These are phyloP conservation scores for Nicotiana rustica DNA, from an alignment of 305 asterid genomes.

Conservation along the genomic window DNA sequence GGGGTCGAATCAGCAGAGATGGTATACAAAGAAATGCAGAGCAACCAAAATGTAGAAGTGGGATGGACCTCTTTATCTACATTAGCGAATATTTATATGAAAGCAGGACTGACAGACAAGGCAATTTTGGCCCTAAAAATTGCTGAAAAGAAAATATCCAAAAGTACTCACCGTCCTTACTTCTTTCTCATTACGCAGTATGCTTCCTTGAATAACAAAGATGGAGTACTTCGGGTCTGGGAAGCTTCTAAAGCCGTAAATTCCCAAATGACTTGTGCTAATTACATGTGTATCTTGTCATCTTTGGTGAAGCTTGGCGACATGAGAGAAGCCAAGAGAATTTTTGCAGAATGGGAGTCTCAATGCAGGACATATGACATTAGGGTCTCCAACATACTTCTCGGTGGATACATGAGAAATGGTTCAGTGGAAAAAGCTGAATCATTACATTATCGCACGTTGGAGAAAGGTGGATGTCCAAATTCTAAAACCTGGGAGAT, in stretches of 20 bases:
- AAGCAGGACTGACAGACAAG: conserved; percentile 37
- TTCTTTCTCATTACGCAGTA: conserved; percentile 46
- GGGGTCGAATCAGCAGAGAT: conserved; percentile 44
- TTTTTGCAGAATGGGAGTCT: conserved; percentile 48
- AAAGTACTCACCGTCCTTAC: conserved; percentile 45
- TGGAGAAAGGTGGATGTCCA: conserved; percentile 49
- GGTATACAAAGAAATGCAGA: conserved; percentile 48
- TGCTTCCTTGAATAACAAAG: conserved; percentile 47
- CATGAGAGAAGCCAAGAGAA: conserved; percentile 39
- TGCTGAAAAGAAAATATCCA: conserved; percentile 48
- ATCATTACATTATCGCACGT: conserved; percentile 37
- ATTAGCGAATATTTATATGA: conserved; percentile 47
- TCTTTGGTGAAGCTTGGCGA: conserved; percentile 53
- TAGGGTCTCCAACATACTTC: conserved; percentile 52
- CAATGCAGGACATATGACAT: conserved; percentile 46
- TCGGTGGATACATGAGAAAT: conserved; percentile 49
- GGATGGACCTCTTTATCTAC: conserved; percentile 53
- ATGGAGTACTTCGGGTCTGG: conserved; percentile 49
- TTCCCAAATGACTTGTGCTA: conserved; percentile 43
- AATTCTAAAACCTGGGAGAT: conserved; percentile 57
- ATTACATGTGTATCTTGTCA: conserved; percentile 50
- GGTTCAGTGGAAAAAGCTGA: conserved; percentile 46
- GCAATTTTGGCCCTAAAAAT: conserved; percentile 43
- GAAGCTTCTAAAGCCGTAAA: conserved; percentile 40
- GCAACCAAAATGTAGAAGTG: conserved; percentile 40